Evolutionary conservation across 1,284 basidiomycete genomes (phyloP), one percentile per base, ranked within the genome.

Genomic region (Rhodotorula sp.): DNA sequence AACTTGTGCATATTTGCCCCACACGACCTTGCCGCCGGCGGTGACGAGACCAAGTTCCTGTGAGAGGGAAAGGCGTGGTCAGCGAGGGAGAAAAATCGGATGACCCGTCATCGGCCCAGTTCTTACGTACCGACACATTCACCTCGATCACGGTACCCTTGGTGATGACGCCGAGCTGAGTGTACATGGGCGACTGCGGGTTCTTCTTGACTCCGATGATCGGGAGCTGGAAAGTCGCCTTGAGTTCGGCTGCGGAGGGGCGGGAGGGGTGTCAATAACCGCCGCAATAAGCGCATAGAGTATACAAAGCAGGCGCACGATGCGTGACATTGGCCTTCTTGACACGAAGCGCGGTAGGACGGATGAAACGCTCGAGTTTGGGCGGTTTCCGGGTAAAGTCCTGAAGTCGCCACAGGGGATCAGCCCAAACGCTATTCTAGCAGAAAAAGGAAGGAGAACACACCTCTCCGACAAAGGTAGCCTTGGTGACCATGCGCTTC

Each of bases 401-500:
- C 82, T 63, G 45, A 8, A 3, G 2, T 23, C 26, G 10, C 48
- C 0, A 3, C 12, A 15, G 5, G 3, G 3, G 3, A 7, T 8
- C 8, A n/a, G n/a, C 38, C 38, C 38, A 14, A 14, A 14, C 3
- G 38, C 38, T 38, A 5, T 38, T 38, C 38, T 43, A 12, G 38
- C 4, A 7, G 12, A 21, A 34, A 10, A 3, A 19, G 6, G 16
- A 5, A 6, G 28, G 6, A 31, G 0, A 4, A 47, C 62, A 28
- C 45, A 63, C 62, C 62, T 79, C 78, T 52, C 95, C 95, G 57
- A 99, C 95, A 80, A 99, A 99, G 3, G 95, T 98, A 59, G 95
- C 95, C 83, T 99, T 99, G 76, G 95, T 97, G 75, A 99, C 93
- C 95, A 99, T 98, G 77, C 97, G 88, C 85, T 99, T 99, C 97